Base-by-base conservation (phyloP, 2,329 filamentous ascomycete species). In the Exserohilum rostratum region DNA sequence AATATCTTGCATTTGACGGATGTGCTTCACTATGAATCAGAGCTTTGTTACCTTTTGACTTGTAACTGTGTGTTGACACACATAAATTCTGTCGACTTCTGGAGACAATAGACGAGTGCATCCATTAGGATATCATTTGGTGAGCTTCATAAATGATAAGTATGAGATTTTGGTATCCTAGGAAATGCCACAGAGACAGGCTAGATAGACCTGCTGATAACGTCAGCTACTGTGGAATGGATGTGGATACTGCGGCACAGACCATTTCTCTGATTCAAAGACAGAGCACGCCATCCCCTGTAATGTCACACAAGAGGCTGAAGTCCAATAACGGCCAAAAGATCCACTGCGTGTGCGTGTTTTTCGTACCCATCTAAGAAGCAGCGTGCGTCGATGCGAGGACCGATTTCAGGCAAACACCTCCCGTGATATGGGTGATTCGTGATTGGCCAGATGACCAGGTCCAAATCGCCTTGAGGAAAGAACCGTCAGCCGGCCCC, bases 361-460 rank as follows among this genome's bases (percentile, higher is more conserved):
- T 13, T n/a, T 18, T 2, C 27, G 7, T 44, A 17, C 25, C 18
- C 17, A 17, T 18, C 13, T 49, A 6, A 12, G 20, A 13, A 38
- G 25, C 38, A 44, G 35, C 35, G 35, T 38, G 37, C 43, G 50
- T 49, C 45, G 53, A 56, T 33, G 56, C 56, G 56, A 53, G 56
- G 17, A 53, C 48, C 53, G 44, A 18, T 50, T 56, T 58, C 48
- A 58, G 56, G 56, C 56, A 58, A 55, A 56, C 33, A 7, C 12
- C 48, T 5, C 29, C 35, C 35, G 31, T 46, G 30, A 34, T 46
- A 22, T 30, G 22, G 40, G 40, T 31, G 49, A 27, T n/a, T 13
- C 42, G n/a, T 58, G 53, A 58, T 58, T 58, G 56, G 56, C 18
- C 35, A 13, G 52, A 18, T 6, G 22, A 46, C 27, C 30, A 49